Evolutionary conservation across 1,284 basidiomycete genomes (phyloP).

Genomic region (Athelia sp.): DNA sequence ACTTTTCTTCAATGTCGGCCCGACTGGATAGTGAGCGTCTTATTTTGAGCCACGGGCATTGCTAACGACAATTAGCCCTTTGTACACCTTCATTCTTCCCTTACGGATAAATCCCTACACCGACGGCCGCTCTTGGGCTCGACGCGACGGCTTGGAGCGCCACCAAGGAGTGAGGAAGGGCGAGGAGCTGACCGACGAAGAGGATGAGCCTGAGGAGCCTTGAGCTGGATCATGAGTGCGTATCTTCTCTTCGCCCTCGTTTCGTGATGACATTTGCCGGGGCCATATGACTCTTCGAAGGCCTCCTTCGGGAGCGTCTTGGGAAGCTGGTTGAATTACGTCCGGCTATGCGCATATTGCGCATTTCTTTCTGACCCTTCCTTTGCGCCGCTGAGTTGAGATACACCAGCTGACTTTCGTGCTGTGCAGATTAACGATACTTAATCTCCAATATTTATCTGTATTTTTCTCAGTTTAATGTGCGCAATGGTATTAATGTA

Average conservation of each 20-base stretch:
- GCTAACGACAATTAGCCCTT: conserved; percentile 41
- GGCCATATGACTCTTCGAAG: conserved; percentile 73
- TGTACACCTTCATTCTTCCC: conserved; percentile 78
- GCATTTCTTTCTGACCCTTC: not conserved
- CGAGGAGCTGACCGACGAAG: conserved; percentile 73
- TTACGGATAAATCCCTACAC: conserved; percentile 78
- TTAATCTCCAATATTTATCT: too few species aligned
- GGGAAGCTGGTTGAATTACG: conserved; percentile 49
- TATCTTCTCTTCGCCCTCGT: conserved; percentile 1
- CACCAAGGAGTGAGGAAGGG: conserved; percentile 58
- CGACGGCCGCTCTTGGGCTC: conserved; percentile 82
- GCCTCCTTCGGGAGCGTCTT: conserved; percentile 15
- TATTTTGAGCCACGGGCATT: not conserved
- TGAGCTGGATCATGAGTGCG: not conserved
- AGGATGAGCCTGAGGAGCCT: conserved; percentile 30
- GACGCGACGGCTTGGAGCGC: conserved; percentile 54
- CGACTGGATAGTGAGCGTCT: conserved; percentile 61
- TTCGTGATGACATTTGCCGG: conserved; percentile 64
- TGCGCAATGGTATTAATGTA: too few species aligned
- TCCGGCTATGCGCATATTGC: conserved; percentile 36
- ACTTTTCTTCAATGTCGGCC: conserved; percentile 87
- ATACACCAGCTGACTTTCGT: too few species aligned
- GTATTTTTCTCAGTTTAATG: too few species aligned
- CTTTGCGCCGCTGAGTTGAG: too few species aligned
- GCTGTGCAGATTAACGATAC: too few species aligned